phyloP scores from a whole-genome alignment of 1,284 basidiomycete genomes.

The Vanrija sp. region DNA sequence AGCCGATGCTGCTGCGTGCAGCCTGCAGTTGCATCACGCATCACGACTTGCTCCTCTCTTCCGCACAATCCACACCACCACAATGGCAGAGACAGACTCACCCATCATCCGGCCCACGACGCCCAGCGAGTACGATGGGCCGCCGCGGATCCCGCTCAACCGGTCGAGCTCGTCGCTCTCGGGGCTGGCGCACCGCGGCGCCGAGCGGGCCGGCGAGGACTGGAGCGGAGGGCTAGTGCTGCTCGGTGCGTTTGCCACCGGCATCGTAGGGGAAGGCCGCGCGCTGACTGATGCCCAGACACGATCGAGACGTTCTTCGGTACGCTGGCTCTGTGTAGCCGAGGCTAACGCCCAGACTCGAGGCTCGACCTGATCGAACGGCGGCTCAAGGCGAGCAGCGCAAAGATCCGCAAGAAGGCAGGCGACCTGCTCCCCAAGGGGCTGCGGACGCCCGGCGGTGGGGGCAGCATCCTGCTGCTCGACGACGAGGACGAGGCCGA shows the following conservation, averaged over 20 bases:
- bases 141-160: background rate
- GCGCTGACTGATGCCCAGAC: constrained; percentile 27
- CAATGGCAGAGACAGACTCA: constrained; percentile 1
- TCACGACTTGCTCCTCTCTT: too few relatives aligned
- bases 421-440: constrained; percentile 62
- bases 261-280: background rate
- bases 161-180: constrained; percentile 23
- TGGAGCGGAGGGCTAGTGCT: constrained; percentile 38
- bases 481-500: constrained; percentile 24
- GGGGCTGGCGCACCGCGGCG: constrained; percentile 28
- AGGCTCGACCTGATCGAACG: constrained; percentile 84
- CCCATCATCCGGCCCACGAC: constrained; percentile 5
- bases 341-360: constrained; percentile 57
- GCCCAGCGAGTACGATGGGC: background rate
- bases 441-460: constrained; percentile 49
- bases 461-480: constrained; percentile 28
- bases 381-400: constrained; percentile 76
- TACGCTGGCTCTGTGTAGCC: constrained; percentile 8
- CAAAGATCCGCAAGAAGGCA: constrained; percentile 71
- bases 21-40: too few relatives aligned
- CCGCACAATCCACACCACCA: too few relatives aligned
- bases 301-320: constrained; percentile 50
- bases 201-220: constrained; percentile 43
- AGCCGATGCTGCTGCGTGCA: too few relatives aligned
- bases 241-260: constrained; percentile 32